Conservation (phyloP, 495 filamentous ascomycete genomes). For the Endocarpon pusillum region DNA sequence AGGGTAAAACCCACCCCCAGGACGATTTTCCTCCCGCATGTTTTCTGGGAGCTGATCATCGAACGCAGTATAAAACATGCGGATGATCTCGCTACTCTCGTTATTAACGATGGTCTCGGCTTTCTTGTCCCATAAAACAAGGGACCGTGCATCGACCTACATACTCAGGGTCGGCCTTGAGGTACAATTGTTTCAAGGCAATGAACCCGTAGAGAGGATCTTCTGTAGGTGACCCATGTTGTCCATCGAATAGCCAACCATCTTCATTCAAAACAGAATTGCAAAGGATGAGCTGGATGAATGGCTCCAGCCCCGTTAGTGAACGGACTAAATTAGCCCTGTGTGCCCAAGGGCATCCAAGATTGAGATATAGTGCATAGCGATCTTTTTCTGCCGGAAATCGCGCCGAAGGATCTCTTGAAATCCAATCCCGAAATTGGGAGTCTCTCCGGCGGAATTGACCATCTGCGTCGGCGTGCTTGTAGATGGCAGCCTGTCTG, state of each 20-base stretch:
- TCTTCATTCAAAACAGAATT: conserved; percentile 47
- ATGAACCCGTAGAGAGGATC: conserved; percentile 51
- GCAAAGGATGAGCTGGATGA: conserved; percentile 51
- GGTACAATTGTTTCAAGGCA: conserved; percentile 55
- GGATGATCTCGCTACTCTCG: conserved; percentile 69
- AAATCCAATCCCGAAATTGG: conserved; percentile 31
- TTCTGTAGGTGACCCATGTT: conserved; percentile 32
- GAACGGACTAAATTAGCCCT: conserved; percentile 55
- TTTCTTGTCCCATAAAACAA: conserved; percentile 60
- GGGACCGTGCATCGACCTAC: conserved; percentile 66
- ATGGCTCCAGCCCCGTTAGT: conserved; percentile 62
- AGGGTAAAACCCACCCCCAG: conserved; percentile 38
- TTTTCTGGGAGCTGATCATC: conserved; percentile 37
- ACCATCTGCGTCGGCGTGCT: conserved; percentile 28
- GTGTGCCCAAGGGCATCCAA: conserved; percentile 72
- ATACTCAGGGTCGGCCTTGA: conserved; percentile 48
- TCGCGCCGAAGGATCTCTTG: conserved; percentile 32
- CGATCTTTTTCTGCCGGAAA: conserved; percentile 60
- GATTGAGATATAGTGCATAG: conserved; percentile 65
- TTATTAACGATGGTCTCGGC: conserved; percentile 61
- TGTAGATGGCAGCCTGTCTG: conserved; percentile 9
- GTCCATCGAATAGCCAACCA: conserved; percentile 59
- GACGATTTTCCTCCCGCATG: conserved; percentile 26
- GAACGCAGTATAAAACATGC: conserved; percentile 47
- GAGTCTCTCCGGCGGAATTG: conserved; percentile 23